Base-by-base conservation (phyloP, 139 green algal genomes). In the Chlorella ohadii region DNA sequence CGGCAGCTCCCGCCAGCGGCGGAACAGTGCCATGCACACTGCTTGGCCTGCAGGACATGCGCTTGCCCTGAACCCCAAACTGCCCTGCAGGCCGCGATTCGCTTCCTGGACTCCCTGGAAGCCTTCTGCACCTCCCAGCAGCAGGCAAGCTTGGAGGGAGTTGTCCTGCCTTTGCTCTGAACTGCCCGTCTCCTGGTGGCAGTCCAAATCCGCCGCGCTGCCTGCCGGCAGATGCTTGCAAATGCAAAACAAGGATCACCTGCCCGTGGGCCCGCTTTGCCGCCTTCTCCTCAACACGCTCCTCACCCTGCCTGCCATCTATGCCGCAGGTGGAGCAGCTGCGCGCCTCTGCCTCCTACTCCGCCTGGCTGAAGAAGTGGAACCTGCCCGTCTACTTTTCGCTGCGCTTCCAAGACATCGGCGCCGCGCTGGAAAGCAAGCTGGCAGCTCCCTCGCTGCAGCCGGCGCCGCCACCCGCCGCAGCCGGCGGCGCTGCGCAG, bases 301-400 rank as follows among this genome's bases (percentile, higher is more conserved):
- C n/a, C n/a, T n/a, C 51, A 59, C 12, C 12, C 51, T 4, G 2
- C 15, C 51, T 4, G 9, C 51, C 51, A 4, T 22, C 15, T 2
- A 2, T 59, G 51, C 51, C 51, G 51, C 51, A 59, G 51, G 51
- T 59, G 51, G 51, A 59, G 81, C 78, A 41, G 4, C 82, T 99
- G 65, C 84, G 95, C 1, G 76, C 41, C 13, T 92, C 84, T 20
- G 23, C 85, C 39, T 87, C 92, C 15, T 91, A 93, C 71, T 47
- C 84, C 2, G 87, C 86, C 31, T 98, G 96, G 80, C 41, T 92
- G 38, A 91, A 91, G 78, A 84, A 91, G 23, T 99, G 97, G 97
- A 99, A 99, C 87, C 87, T 98, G 16, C 78, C 85, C 1, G 96
- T 97, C 23, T 99, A 99, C 91, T 99, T 97, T 89, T 95, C 93